Conservation (phyloP, 2,329 filamentous ascomycete species). For the Neocatenulostroma microsporum region DNA sequence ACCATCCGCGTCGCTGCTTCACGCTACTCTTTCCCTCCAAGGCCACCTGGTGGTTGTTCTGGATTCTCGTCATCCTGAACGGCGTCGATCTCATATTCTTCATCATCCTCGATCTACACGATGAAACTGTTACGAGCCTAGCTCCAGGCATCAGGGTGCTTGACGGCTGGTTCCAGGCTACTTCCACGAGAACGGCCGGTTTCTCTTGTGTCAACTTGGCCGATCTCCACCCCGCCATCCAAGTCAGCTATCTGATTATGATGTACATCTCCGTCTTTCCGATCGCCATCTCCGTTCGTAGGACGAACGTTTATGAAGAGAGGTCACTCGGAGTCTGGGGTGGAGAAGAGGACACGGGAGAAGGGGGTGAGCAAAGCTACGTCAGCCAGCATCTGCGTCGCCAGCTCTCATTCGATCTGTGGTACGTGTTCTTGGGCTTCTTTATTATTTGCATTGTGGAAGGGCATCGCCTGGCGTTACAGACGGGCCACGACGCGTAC, state of each 20-base stretch:
- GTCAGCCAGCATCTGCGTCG: constrained; percentile 24
- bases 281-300: constrained; percentile 56
- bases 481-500: constrained; percentile 6
- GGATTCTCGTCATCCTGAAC: constrained; percentile 7
- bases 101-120: constrained; percentile 10
- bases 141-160: not conserved
- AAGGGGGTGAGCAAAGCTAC: constrained; percentile 4
- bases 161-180: constrained; percentile 7
- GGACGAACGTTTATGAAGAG: constrained; percentile 66
- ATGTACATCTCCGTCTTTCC: constrained; percentile 62
- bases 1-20: constrained; percentile 48
- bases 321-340: constrained; percentile 41
- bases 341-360: constrained; percentile 44
- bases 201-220: constrained; percentile 31
- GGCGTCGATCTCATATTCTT: constrained; percentile 21
- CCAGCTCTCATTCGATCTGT: constrained; percentile 36
- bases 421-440: constrained; percentile 34
- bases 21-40: constrained; percentile 55
- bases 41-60: constrained; percentile 9
- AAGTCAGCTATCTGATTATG: constrained; percentile 55
- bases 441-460: constrained; percentile 37
- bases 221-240: constrained; percentile 48
- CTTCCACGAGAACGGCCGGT: constrained; percentile 34
- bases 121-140: constrained; percentile 5
- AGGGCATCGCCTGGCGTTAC: no score